These are phyloP conservation scores for Cinnamomum chago DNA, from an alignment of 164 flowering plant species.

Conservation along the genomic window DNA sequence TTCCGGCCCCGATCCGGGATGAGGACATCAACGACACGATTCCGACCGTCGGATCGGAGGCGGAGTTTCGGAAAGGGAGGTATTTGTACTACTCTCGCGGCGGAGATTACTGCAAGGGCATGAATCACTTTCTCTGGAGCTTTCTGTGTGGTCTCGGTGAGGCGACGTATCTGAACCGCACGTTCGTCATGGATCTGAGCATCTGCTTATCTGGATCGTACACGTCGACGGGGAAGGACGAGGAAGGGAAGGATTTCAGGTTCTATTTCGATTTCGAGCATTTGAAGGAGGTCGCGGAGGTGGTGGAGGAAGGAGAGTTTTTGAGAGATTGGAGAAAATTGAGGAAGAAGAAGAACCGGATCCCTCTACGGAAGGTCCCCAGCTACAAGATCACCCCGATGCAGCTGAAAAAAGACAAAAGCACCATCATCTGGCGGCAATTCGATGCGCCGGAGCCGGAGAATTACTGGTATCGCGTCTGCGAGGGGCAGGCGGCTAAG, in stretches of 20 bases:
- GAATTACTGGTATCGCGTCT: constrained; percentile 94
- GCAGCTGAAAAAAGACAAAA: constrained; percentile 79
- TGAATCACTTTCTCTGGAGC: constrained; percentile 93
- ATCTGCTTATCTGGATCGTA: constrained; percentile 63
- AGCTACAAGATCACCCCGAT: constrained; percentile 77
- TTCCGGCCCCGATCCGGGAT: constrained; percentile 33
- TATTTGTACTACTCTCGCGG: constrained; percentile 90
- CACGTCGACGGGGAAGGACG: constrained; percentile 55
- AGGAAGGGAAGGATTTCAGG: constrained; percentile 91
- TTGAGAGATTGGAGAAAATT: constrained; percentile 69
- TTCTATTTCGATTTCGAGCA: constrained; percentile 93
- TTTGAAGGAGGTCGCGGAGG: constrained; percentile 68
- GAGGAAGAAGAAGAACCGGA: constrained; percentile 47
- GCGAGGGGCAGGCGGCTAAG: constrained; percentile 85
- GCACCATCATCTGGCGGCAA: constrained; percentile 80
- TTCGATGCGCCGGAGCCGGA: constrained; percentile 91
- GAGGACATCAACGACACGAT: constrained; percentile 86
- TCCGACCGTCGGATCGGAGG: constrained; percentile 56
- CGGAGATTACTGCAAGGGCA: constrained; percentile 91
- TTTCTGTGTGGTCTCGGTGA: constrained; percentile 92
- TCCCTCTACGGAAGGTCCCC: constrained; percentile 58
- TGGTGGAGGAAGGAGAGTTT: constrained; percentile 81
- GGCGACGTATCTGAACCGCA: constrained; percentile 85
- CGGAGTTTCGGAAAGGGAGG: constrained; percentile 58
- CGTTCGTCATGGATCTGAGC: constrained; percentile 89